phyloP scores from a whole-genome alignment of 306 rosid genomes.

The Quercus berberidifolia region DNA sequence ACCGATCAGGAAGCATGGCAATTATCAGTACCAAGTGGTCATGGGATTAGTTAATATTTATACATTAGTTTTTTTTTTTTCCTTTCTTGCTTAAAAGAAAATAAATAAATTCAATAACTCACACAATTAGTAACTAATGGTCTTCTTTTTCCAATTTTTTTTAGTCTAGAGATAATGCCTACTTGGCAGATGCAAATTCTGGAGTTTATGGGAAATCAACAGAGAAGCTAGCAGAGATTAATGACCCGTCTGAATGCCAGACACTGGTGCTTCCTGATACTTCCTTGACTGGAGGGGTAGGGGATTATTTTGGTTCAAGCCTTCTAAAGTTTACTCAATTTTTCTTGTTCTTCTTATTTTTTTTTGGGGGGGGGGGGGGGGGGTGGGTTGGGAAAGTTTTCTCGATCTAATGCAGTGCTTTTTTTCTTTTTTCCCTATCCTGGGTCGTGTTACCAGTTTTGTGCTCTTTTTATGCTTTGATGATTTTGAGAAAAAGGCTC shows the following conservation, averaged over 20 bases:
- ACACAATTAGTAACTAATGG: neutral
- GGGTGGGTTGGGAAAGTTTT: too few species aligned
- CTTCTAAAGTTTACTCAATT: neutral
- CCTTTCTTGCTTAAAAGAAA: neutral
- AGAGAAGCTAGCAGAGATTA: slow-evolving; percentile 2
- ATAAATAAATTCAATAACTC: neutral
- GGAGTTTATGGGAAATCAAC: slow-evolving; percentile 3
- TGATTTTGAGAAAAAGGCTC: too few species aligned
- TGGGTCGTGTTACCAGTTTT: too few species aligned
- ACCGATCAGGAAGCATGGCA: neutral
- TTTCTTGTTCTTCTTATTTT: neutral
- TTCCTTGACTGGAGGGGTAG: slow-evolving; percentile 1
- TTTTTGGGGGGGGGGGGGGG: too few species aligned
- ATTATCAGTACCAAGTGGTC: neutral
- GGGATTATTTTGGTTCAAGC: neutral
- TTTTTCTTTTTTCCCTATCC: too few species aligned
- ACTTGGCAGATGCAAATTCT: neutral
- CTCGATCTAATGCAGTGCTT: too few species aligned
- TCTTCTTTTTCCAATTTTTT: neutral
- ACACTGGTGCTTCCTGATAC: slow-evolving; percentile 8
- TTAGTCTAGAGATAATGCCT: neutral
- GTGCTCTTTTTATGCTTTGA: too few species aligned
- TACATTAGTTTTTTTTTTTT: neutral
- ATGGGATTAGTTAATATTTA: neutral
- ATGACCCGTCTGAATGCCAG: slow-evolving; percentile 11